phyloP scores from a whole-genome alignment of 1,284 basidiomycete genomes.

The Vanrija sp. region DNA sequence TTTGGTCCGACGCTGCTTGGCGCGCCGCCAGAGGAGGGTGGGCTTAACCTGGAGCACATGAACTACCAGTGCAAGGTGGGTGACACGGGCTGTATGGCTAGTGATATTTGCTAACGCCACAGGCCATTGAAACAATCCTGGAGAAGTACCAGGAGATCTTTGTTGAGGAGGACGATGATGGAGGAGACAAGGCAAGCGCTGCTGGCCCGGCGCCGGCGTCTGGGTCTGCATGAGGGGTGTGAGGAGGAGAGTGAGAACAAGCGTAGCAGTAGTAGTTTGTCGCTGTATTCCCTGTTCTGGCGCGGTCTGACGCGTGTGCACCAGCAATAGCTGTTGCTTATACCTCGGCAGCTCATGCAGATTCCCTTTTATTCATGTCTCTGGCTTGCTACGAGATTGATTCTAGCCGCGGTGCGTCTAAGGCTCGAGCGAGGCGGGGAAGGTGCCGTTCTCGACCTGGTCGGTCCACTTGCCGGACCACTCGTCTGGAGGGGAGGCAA shows the following conservation, averaged over 20 bases:
- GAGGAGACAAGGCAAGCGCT: slow-evolving; percentile 1
- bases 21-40: slow-evolving; percentile 51
- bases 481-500: slow-evolving; percentile 58
- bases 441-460: slow-evolving; percentile 84
- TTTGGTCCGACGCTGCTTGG: slow-evolving; percentile 95
- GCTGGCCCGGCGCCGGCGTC: slow-evolving; percentile 6
- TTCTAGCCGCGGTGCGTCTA: slow-evolving; percentile 27
- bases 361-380: slow-evolving; percentile 1
- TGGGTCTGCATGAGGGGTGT: background rate
- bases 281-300: too few relatives aligned
- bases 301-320: too few relatives aligned
- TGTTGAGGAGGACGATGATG: slow-evolving; percentile 58
- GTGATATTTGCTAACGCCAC: slow-evolving; percentile 29
- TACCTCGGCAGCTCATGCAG: background rate
- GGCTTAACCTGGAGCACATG: slow-evolving; percentile 58
- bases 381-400: background rate
- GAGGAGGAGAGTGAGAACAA: background rate
- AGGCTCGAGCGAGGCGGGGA: slow-evolving; percentile 83
- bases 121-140: slow-evolving; percentile 83
- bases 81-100: slow-evolving; percentile 26
- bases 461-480: slow-evolving; percentile 88
- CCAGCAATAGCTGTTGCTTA: background rate
- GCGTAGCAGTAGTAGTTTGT: background rate
- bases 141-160: slow-evolving; percentile 83
- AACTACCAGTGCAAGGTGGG: slow-evolving; percentile 63